Base-by-base conservation (phyloP, 768 basidiomycete genomes). In the Leccinum aurantiacum region DNA sequence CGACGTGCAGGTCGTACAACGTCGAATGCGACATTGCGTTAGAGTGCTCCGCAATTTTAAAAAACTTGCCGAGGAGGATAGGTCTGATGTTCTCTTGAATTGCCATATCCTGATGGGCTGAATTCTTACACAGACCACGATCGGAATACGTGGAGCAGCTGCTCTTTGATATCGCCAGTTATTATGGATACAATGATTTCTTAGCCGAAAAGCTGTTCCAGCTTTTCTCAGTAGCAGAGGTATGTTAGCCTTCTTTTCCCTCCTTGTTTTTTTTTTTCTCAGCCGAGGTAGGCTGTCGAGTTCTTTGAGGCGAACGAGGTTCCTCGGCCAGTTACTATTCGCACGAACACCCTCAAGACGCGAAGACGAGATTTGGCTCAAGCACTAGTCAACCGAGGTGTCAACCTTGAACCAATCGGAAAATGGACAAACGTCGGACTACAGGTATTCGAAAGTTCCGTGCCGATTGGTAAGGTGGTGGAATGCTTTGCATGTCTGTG, bases 381-480 rank as follows among this genome's bases (percentile, higher is more conserved):
- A 75, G 83, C 88, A 0, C 81, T 99, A 37, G 88, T 98, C 67
- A 97, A 97, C 73, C 86, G 97, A 52, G 97, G 97, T 35, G 97
- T 98, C 62, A 97, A 93, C 70, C 84, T 99, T 57, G 96, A 98
- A 72, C 95, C 97, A 22, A 95, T 99, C 65, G 97, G 96, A 31
- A 98, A 98, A 77, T 98, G 97, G 97, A 93, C 93, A 29, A 98
- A 98, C 70, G 95, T 98, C 63, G 97, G 97, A 15, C 82, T 99
- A n/a, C 97, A 98, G 74, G 90, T 99, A 3, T 98, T 98, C 72
- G 96, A 98, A 77, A 93, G 91, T 64, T 88, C 84, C 61, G 95
- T 99, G 2, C 97, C 97, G 0, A 93, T 99, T 62, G 96, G 93
- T 84, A 67, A 54, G 70, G 62, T 19, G 49, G 22, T 55, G 35